Evolutionary conservation across 2,329 filamentous ascomycete species (phyloP), one percentile per base, ranked within the genome.

Genomic region (Cladosporium velox): DNA sequence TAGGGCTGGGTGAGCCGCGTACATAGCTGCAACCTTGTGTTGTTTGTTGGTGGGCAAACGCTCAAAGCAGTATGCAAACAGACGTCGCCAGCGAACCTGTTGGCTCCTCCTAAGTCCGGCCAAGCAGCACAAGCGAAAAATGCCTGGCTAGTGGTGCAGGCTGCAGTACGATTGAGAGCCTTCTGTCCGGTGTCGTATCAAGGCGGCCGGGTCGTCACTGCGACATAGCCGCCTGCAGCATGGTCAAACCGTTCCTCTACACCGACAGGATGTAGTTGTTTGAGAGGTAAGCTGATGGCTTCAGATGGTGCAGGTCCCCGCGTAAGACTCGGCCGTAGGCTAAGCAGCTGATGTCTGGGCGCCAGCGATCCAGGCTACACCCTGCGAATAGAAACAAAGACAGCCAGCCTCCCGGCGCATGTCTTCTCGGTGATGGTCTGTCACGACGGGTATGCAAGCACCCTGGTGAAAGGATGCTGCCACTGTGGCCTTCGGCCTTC

Each of bases 371-470:
- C 24, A 14, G 41, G 57, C 57, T 32, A 4, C 21, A 30, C 11
- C 26, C 44, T 62, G 59, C 59, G 47, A 62, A 62, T 62, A 21
- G 24, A 35, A 32, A 7, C n/a, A 14, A 11, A 28, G 26, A 26
- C 15, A 49, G 24, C 15, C 38, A 60, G 58, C 58, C 41, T 60
- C 58, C 58, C 58, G 26, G 55, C 44, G 58, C 41, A 32, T 32
- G 58, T 32, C 28, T 24, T 14, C 38, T n/a, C 59, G 47, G 34
- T 51, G 59, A 38, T 52, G 47, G 34, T 62, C 30, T 62, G 59
- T 32, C 44, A 38, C 41, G 61, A 34, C 61, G 51, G 61, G 24
- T 47, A 64, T 64, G 61, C 61, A 57, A 64, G 32, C 26, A 28
- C 49, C 35, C 60, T 35, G 60, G 49, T 54, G 49, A 55, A 35